phyloP scores from a whole-genome alignment of 2,329 filamentous ascomycete species.

The Aureobasidium sp. region DNA sequence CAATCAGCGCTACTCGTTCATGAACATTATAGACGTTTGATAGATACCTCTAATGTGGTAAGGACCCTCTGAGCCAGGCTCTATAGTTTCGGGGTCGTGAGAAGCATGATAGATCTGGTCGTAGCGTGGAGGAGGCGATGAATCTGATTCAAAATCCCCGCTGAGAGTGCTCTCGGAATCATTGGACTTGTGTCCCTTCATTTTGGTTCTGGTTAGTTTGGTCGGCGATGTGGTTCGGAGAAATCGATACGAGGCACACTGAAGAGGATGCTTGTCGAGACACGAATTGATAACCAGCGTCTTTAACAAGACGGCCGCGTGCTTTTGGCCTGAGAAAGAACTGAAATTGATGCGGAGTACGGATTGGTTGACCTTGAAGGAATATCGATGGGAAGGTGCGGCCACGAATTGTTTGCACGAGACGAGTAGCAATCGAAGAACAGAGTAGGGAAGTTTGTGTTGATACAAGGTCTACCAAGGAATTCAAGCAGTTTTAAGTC shows the following conservation, averaged over 20 bases:
- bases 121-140: background rate
- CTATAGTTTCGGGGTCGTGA: background rate
- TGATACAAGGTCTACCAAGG: background rate
- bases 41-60: slow-evolving; percentile 1
- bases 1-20: background rate
- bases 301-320: no score
- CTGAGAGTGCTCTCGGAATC: background rate
- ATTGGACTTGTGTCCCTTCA: background rate
- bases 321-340: no score
- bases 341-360: no score
- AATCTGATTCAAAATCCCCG: background rate
- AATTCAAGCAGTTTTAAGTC: background rate
- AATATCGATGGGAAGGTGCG: background rate
- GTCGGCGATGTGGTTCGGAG: background rate
- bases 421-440: background rate
- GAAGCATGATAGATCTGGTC: background rate
- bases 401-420: background rate
- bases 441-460: background rate
- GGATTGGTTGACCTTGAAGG: no score
- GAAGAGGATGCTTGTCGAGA: background rate
- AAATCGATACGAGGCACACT: background rate
- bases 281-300: no score
- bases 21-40: background rate
- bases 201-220: background rate
- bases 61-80: background rate